phyloP scores from a whole-genome alignment of 306 rosid species.

The Gleditsia sinensis region DNA sequence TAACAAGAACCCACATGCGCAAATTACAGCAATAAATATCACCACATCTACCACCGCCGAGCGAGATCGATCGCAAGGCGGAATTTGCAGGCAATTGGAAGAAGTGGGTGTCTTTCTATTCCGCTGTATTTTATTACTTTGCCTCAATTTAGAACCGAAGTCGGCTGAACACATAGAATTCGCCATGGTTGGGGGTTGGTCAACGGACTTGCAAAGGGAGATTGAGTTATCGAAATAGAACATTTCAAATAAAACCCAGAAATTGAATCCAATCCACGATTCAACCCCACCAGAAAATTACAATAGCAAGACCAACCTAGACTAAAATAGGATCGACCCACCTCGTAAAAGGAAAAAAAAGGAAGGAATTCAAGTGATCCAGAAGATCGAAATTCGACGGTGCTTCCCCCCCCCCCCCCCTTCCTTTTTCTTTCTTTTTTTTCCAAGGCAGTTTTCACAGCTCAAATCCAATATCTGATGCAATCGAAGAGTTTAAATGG shows the following conservation, averaged over 20 bases:
- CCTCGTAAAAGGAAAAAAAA: constrained; percentile 11
- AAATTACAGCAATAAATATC: constrained; percentile 65
- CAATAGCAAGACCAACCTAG: background rate
- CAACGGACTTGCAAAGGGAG: constrained; percentile 84
- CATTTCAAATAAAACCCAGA: constrained; percentile 66
- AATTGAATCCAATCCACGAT: constrained; percentile 40
- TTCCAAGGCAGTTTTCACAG: background rate
- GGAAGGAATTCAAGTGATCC: constrained; percentile 22
- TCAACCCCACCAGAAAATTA: constrained; percentile 20
- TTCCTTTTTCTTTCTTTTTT: no score
- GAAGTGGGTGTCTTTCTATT: constrained; percentile 52
- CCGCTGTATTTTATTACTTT: constrained; percentile 32
- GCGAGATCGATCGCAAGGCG: constrained; percentile 72
- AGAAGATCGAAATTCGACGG: constrained; percentile 41
- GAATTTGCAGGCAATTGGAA: constrained; percentile 51
- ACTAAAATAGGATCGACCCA: constrained; percentile 52
- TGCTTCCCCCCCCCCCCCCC: no score
- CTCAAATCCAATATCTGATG: background rate
- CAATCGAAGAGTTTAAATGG: constrained; percentile 7
- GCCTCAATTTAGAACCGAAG: constrained; percentile 49
- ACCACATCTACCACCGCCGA: constrained; percentile 73
- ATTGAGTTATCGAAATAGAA: constrained; percentile 82
- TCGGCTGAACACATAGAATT: constrained; percentile 54
- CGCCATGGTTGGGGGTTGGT: constrained; percentile 64
- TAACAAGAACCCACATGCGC: constrained; percentile 66